phyloP scores from a whole-genome alignment of 306 rosid species.

The Delonix regia region DNA sequence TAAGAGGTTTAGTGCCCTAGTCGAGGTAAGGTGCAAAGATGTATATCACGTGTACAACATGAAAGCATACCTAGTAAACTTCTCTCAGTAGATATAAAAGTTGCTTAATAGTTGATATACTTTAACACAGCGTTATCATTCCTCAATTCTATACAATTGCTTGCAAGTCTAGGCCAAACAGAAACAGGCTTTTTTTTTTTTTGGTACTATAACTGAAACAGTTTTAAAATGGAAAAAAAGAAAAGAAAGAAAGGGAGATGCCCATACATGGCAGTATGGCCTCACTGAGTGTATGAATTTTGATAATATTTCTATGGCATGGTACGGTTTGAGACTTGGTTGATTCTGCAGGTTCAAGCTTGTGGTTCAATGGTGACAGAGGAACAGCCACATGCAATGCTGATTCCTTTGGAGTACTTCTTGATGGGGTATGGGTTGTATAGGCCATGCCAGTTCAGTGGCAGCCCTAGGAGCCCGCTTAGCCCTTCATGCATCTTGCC shows the following conservation, averaged over 20 bases:
- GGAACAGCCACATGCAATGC: constrained; percentile 97
- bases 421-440: constrained; percentile 86
- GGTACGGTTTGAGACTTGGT: constrained; percentile 17
- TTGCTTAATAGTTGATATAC: not conserved
- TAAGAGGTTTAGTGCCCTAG: constrained; percentile 78
- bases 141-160: not conserved
- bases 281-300: not conserved
- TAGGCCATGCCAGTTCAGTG: constrained; percentile 68
- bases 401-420: constrained; percentile 91
- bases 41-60: not conserved
- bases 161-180: not conserved
- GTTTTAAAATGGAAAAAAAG: not conserved
- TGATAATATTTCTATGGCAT: constrained; percentile 8
- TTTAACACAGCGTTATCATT: not conserved
- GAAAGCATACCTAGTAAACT: not conserved
- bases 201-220: no score
- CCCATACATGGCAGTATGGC: not conserved
- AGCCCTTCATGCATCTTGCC: constrained; percentile 92
- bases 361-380: constrained; percentile 98
- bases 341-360: constrained; percentile 75
- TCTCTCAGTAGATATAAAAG: not conserved
- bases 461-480: constrained; percentile 83
- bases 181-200: no score
- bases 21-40: constrained; percentile 61
- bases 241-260: not conserved